phyloP scores from a whole-genome alignment of 2,329 filamentous ascomycete genomes.

The Fusarium sp. region DNA sequence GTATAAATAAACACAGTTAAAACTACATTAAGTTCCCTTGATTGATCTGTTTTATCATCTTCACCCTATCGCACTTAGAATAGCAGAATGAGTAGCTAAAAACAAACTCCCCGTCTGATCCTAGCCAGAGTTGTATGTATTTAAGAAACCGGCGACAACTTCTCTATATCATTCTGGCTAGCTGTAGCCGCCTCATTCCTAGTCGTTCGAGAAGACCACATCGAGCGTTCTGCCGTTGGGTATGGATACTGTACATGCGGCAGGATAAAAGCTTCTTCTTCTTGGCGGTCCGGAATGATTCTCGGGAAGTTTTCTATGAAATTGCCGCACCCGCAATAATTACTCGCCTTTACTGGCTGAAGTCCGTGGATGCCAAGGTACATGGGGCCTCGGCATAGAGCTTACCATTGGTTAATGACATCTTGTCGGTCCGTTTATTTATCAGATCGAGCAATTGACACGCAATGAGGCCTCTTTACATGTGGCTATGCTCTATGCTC shows the following conservation, averaged over 20 bases:
- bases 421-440: background rate
- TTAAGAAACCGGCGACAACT: too few relatives aligned
- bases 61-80: accelerated
- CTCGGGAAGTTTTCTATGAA: background rate
- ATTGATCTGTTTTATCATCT: background rate
- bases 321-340: background rate
- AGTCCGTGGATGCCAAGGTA: background rate
- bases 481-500: background rate
- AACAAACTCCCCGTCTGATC: too few relatives aligned
- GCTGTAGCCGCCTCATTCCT: background rate
- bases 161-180: background rate
- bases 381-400: background rate
- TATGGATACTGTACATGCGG: accelerated
- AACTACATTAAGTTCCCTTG: too few relatives aligned
- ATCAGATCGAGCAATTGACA: background rate
- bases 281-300: background rate
- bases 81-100: background rate
- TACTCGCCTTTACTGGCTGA: background rate
- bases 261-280: background rate
- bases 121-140: too few relatives aligned
- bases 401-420: accelerated
- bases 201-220: accelerated
- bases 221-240: accelerated
- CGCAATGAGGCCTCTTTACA: background rate
- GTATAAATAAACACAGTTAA: too few relatives aligned